Conservation (phyloP, 805 yeast genomes). For the Candida germanica region DNA sequence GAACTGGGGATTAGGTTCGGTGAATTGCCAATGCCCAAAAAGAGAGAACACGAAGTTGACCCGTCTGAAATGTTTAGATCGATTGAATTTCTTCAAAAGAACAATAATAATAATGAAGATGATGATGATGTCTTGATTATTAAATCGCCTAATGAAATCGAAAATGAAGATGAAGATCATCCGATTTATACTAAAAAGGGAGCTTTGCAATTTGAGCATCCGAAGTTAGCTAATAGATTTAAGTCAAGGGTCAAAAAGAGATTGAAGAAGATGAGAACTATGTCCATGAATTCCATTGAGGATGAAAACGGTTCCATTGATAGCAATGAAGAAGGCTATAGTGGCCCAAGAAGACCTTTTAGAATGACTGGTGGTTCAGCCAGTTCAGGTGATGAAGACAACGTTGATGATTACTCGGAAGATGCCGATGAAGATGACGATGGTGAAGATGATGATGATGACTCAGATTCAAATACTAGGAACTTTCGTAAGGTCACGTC, state of each 20-base stretch:
- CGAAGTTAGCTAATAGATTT: constrained; percentile 1
- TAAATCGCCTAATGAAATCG: constrained; percentile 74
- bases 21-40: constrained; percentile 53
- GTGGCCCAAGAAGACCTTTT: neutral
- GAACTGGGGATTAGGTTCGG: constrained; percentile 54
- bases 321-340: constrained; percentile 16
- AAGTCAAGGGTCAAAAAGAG: constrained; percentile 3
- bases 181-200: constrained; percentile 29
- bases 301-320: constrained; percentile 23
- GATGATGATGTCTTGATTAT: constrained; percentile 75
- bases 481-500: constrained; percentile 27
- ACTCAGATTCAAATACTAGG: neutral
- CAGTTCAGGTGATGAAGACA: constrained; percentile 13
- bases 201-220: constrained; percentile 5
- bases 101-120: constrained; percentile 41
- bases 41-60: constrained; percentile 45
- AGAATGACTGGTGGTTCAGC: constrained; percentile 16
- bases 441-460: constrained; percentile 13
- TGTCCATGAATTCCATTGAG: constrained; percentile 12
- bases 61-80: constrained; percentile 86
- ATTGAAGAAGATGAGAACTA: constrained; percentile 10
- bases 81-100: constrained; percentile 68
- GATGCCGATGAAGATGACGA: constrained; percentile 18
- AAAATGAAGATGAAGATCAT: constrained; percentile 26
- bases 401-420: constrained; percentile 17